Conservation (phyloP, 129 eudicot genomes). For the Flaveria brownii region DNA sequence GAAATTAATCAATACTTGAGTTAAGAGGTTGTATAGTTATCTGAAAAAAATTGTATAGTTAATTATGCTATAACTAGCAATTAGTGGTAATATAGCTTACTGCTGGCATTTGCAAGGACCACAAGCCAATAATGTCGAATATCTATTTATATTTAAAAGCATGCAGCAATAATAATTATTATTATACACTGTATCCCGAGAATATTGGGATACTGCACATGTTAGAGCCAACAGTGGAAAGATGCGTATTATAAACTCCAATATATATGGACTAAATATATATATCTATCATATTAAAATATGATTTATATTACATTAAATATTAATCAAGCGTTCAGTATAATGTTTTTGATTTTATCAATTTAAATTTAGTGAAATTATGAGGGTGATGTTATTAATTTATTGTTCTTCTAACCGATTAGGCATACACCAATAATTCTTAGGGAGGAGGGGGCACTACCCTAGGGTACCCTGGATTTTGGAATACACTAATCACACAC, state of each 20-base stretch:
- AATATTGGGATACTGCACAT: conserved; percentile 23
- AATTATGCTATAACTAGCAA: conserved; percentile 7
- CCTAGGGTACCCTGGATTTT: no score
- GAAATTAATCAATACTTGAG: background rate
- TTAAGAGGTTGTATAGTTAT: background rate
- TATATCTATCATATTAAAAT: background rate
- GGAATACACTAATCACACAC: no score
- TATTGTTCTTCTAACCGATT: no score
- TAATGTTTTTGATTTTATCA: no score
- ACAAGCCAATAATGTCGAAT: conserved; percentile 3
- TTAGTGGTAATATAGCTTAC: background rate
- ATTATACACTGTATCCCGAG: conserved; percentile 16
- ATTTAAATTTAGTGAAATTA: no score
- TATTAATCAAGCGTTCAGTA: no score
- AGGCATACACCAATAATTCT: no score
- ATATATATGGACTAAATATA: background rate
- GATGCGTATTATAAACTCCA: background rate
- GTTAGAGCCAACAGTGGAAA: conserved; percentile 1
- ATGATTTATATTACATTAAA: background rate
- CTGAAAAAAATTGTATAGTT: background rate
- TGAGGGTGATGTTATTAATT: no score
- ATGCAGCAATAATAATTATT: conserved; percentile 5
- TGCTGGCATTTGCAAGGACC: conserved; percentile 17
- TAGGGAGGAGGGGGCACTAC: no score
- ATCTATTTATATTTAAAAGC: background rate